phyloP scores from a whole-genome alignment of 2,329 filamentous ascomycete species.

The Aspergillus thermomutatus region DNA sequence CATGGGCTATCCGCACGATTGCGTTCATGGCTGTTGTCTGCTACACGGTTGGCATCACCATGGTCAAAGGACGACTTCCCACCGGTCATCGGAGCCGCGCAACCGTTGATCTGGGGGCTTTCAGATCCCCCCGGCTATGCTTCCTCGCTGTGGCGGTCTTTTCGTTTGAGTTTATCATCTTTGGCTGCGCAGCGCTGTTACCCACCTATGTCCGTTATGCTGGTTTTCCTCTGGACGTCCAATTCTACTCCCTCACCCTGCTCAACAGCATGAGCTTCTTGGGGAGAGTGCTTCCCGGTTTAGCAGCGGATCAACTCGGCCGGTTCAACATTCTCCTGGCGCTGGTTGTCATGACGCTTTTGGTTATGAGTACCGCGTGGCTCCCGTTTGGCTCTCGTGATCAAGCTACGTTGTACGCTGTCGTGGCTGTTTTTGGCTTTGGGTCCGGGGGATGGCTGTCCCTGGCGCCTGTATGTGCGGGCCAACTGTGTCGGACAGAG shows the following conservation, averaged over 20 bases:
- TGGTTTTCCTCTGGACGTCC: conserved; percentile 36
- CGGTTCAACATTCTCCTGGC: conserved; percentile 46
- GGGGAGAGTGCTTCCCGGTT: conserved; percentile 44
- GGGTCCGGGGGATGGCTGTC: conserved; percentile 49
- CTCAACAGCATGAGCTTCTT: conserved; percentile 44
- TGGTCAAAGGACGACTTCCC: conserved; percentile 35
- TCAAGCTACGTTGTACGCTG: conserved; percentile 42
- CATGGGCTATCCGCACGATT: conserved; percentile 35
- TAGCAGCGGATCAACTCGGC: conserved; percentile 43
- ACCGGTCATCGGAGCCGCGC: conserved; percentile 22
- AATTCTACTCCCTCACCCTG: conserved; percentile 46
- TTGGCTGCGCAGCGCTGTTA: conserved; percentile 46
- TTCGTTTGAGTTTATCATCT: conserved; percentile 49
- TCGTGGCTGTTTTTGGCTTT: conserved; percentile 49
- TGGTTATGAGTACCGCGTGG: conserved; percentile 44
- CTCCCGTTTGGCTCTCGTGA: conserved; percentile 44
- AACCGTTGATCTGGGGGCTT: conserved; percentile 41
- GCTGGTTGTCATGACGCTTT: conserved; percentile 34
- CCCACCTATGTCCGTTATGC: conserved; percentile 44
- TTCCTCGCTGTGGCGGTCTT: conserved; percentile 45
- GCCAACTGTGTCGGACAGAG: conserved; percentile 46
- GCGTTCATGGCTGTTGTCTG: conserved; percentile 36
- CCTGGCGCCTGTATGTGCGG: conserved; percentile 45
- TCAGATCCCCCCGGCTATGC: conserved; percentile 40
- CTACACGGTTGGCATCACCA: conserved; percentile 26